Conservation (phyloP, 768 basidiomycete genomes). For the Pulveroboletus sp. region DNA sequence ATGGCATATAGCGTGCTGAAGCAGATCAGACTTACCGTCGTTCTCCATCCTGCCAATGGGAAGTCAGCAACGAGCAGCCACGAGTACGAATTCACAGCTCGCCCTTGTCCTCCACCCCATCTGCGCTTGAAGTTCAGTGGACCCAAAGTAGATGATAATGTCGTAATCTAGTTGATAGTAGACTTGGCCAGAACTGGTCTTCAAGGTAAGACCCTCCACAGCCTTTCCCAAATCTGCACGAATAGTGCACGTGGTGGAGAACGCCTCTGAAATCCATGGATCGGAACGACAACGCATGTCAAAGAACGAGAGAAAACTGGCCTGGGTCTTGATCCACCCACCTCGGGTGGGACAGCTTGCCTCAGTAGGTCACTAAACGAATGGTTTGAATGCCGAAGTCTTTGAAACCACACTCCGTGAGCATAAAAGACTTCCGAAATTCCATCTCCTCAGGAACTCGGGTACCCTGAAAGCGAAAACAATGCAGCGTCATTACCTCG, state of each 20-base stretch:
- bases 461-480: slow-evolving; percentile 6
- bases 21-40: neutral
- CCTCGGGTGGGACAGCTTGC: neutral
- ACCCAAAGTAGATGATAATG: slow-evolving; percentile 1
- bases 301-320: neutral
- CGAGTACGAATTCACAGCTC: neutral
- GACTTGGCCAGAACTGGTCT: neutral
- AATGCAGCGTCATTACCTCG: neutral
- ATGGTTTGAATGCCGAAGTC: neutral
- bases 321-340: slow-evolving; percentile 11
- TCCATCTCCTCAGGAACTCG: neutral
- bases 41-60: neutral
- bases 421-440: neutral
- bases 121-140: slow-evolving; percentile 1
- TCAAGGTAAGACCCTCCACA: neutral
- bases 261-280: neutral
- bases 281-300: neutral
- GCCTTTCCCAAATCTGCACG: neutral
- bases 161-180: slow-evolving; percentile 1
- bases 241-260: neutral
- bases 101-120: slow-evolving; percentile 3
- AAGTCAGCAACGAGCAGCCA: neutral
- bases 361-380: neutral
- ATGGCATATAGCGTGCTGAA: neutral
- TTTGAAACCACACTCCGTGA: neutral